Evolutionary conservation across 2,329 filamentous ascomycete genomes (phyloP), one percentile per base, ranked within the genome.

Genomic region (Trichoderma sp.): DNA sequence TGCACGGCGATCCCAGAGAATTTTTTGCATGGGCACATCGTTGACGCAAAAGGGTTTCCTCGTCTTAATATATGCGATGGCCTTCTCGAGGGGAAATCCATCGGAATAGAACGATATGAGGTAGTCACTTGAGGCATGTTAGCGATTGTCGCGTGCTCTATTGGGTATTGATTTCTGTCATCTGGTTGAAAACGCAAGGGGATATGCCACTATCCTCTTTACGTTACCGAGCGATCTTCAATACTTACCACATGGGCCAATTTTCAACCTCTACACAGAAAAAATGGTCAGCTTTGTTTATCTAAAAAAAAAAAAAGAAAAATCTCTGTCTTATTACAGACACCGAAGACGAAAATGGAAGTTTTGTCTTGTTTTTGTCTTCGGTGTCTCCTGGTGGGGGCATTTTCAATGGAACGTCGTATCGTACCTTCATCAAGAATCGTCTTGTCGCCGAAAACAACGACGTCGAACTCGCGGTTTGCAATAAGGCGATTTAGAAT

Each of bases 81-180:
- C 96, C 78, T 99, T 99, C 73, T 98, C 94, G 58, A 99, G 83
- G 0, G 96, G 96, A 74, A 99, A 99, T 0, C 96, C 96, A 78
- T 97, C 95, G 0, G 95, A 98, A 80, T 98, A 99, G 82, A 99
- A 99, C 3, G 94, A 97, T 76, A 99, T 97, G 68, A 99, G 82
- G 76, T 97, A 99, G 81, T 99, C 96, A 79, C 86, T 43, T 88
- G 71, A 55, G 49, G 16, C 24, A 21, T 59, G 49, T 61, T 34
- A 59, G 51, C 56, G 1, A 43, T 32, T n/a, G 21, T 46, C 39
- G 59, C n/a, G 30, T 66, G 54, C 51, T 59, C 64, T 51, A 24
- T 43, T 28, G 64, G 32, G 21, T 28, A 28, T 49, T 59, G 18
- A n/a, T 7, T 37, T 32, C 21, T 24, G 43, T 55, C 54, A 65